These are phyloP conservation scores for Talaromyces piceae DNA, from an alignment of 2,329 filamentous ascomycete species.

Conservation along the genomic window DNA sequence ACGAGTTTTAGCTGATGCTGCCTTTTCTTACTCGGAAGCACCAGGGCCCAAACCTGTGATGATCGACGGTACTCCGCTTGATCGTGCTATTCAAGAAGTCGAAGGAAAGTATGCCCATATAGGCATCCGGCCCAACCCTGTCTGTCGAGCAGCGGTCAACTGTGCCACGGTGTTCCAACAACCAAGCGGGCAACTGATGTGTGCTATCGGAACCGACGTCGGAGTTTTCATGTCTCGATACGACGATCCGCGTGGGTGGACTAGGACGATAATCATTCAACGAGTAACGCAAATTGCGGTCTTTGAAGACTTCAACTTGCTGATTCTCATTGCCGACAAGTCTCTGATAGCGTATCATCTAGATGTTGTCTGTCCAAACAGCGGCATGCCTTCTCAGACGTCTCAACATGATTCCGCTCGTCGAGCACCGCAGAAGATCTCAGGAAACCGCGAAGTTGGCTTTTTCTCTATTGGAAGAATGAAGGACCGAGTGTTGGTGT, in stretches of 20 bases:
- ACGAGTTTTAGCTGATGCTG: constrained; percentile 83
- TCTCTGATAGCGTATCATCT: constrained; percentile 88
- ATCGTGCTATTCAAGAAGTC: constrained; percentile 82
- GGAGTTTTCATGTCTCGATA: constrained; percentile 87
- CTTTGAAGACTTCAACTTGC: constrained; percentile 89
- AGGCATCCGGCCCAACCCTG: constrained; percentile 61
- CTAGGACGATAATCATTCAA: constrained; percentile 64
- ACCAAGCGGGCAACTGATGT: constrained; percentile 74
- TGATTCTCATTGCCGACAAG: constrained; percentile 85
- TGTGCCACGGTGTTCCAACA: constrained; percentile 84
- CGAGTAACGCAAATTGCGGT: constrained; percentile 89
- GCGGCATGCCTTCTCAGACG: constrained; percentile 43
- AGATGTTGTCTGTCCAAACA: constrained; percentile 63
- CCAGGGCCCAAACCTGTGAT: constrained; percentile 61
- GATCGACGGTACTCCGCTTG: constrained; percentile 84
- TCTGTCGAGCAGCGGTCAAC: constrained; percentile 82
- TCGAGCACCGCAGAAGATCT: constrained; percentile 84
- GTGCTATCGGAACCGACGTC: constrained; percentile 91
- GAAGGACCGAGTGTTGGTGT: constrained; percentile 91
- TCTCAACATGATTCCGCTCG: constrained; percentile 61
- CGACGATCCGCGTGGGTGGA: constrained; percentile 85
- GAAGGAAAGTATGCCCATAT: constrained; percentile 62
- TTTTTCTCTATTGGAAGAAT: constrained; percentile 95
- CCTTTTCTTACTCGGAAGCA: constrained; percentile 54
- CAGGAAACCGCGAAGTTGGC: constrained; percentile 79